Base-by-base conservation (phyloP, 2,329 filamentous ascomycete genomes). In the Drechslerella stenobrocha region DNA sequence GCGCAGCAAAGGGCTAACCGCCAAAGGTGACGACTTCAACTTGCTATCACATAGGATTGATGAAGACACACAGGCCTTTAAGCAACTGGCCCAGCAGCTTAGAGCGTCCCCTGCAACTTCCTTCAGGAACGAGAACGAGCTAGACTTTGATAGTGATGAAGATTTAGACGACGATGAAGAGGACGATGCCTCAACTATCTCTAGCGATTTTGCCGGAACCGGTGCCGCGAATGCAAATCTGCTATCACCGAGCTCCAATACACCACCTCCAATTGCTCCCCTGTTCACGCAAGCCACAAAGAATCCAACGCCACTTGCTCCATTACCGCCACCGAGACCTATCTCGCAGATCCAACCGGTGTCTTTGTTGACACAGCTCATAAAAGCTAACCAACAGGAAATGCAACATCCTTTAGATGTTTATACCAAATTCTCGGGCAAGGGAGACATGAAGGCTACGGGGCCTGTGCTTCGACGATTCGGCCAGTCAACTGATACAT, bases 391-490 rank as follows among this genome's bases (percentile, higher is more conserved):
- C 75, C 84, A 87, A 71, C 81, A 85, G 0, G 87, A 87, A 71
- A 81, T 82, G 5, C 82, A 82, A 3, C 84, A 87, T 73, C 88
- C 88, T 0, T 86, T 92, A 70, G 87, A 91, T 72, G 82, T 83
- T 22, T 93, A 90, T 76, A 88, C 87, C 0, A 83, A 86, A 13
- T 81, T 89, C 34, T 89, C 86, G 59, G 89, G 88, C 0, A 86
- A 90, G 74, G 89, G 87, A 15, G 89, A 91, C 69, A 82, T 87
- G 4, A 88, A 86, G 50, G 64, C 64, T 2, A n/a, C 42, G 3
- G 64, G 56, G 8, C 64, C 64, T 35, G 55, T 52, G 4, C 35
- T 63, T 2, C 64, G 64, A n/a, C 44, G 64, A 24, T 63, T 61
- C 24, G 64, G 64, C 4, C 64, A 61, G 47, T 63, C 56, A 5